Percentiles rank a stretch among this genome's conserved stretches.
Evolutionary conservation across 768 basidiomycete genomes (phyloP).

Genomic region (Lactarius sanguifluus): DNA sequence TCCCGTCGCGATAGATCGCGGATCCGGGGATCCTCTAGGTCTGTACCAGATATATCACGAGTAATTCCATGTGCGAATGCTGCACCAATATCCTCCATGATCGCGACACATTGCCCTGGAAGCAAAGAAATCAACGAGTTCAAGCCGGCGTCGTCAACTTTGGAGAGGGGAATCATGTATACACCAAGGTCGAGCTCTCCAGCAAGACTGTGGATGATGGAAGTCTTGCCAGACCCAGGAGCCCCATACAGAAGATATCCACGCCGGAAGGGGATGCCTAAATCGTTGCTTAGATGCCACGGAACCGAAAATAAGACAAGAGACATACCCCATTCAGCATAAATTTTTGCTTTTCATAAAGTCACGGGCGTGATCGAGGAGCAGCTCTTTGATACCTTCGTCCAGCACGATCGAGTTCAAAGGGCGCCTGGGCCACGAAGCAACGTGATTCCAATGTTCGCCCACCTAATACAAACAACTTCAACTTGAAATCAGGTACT

Average conservation of each 20-base stretch:
- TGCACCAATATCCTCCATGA: slow-evolving; percentile 86
- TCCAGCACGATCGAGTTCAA: slow-evolving; percentile 69
- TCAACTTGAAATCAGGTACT: not conserved
- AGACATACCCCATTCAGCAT: slow-evolving; percentile 56
- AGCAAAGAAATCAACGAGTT: slow-evolving; percentile 58
- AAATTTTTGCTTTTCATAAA: slow-evolving; percentile 70
- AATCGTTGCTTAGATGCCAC: not conserved
- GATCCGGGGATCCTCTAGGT: slow-evolving; percentile 34
- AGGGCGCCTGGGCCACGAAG: slow-evolving; percentile 62
- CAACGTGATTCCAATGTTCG: slow-evolving; percentile 54
- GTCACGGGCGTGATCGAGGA: slow-evolving; percentile 68
- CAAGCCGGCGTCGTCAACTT: slow-evolving; percentile 61
- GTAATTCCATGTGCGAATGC: slow-evolving; percentile 55
- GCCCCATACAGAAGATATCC: slow-evolving; percentile 76
- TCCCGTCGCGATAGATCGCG: slow-evolving; percentile 33
- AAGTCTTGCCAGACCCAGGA: slow-evolving; percentile 78
- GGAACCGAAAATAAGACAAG: not conserved
- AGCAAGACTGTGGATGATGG: slow-evolving; percentile 71
- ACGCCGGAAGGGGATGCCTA: slow-evolving; percentile 70
- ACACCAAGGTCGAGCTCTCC: slow-evolving; percentile 76
- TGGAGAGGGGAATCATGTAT: slow-evolving; percentile 69
- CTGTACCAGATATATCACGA: slow-evolving; percentile 35
- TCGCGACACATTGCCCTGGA: slow-evolving; percentile 68
- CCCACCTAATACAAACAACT: slow-evolving; percentile 13
- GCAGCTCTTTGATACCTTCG: slow-evolving; percentile 60